A percentile compares a stretch with the other conserved stretches of the same genome.
Evolutionary conservation across 257 asterid genomes (phyloP).

Genomic region (Rauvolfia tetraphylla): DNA sequence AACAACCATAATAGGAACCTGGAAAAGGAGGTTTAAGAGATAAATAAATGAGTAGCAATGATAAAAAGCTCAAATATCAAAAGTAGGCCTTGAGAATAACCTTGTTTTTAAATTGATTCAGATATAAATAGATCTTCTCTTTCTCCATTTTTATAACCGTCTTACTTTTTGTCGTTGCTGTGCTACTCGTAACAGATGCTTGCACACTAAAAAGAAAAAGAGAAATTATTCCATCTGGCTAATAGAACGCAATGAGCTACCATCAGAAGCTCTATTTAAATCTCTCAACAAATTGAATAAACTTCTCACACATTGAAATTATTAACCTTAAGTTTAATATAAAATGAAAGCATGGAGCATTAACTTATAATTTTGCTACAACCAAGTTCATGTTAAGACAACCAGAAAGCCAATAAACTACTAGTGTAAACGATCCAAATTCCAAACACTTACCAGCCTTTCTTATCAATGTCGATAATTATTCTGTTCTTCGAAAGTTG

Average conservation of each 20-base stretch:
- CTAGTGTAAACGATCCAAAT: neutral
- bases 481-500: slow-evolving; percentile 97
- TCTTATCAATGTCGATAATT: slow-evolving; percentile 82
- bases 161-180: slow-evolving; percentile 71
- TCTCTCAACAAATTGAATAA: neutral
- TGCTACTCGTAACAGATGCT: slow-evolving; percentile 92
- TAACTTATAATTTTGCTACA: too few species aligned
- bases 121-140: slow-evolving; percentile 66
- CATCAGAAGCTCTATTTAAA: neutral
- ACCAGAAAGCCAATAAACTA: neutral
- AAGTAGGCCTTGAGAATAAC: slow-evolving; percentile 30
- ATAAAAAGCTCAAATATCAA: slow-evolving; percentile 11
- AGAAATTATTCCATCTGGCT: slow-evolving; percentile 12
- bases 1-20: slow-evolving; percentile 92
- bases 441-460: slow-evolving; percentile 62
- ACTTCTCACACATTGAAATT: neutral
- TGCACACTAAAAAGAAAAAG: slow-evolving; percentile 62
- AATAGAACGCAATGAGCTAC: neutral
- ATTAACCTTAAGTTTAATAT: neutral
- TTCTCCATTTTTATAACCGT: slow-evolving; percentile 84
- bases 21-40: slow-evolving; percentile 18
- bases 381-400: neutral
- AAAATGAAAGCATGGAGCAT: neutral
- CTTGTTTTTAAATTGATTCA: slow-evolving; percentile 67
- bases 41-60: slow-evolving; percentile 12